Percentiles rank a stretch among this genome's conserved stretches.
phyloP scores from a whole-genome alignment of 768 basidiomycete species.

The Thelephora aurantiotincta region DNA sequence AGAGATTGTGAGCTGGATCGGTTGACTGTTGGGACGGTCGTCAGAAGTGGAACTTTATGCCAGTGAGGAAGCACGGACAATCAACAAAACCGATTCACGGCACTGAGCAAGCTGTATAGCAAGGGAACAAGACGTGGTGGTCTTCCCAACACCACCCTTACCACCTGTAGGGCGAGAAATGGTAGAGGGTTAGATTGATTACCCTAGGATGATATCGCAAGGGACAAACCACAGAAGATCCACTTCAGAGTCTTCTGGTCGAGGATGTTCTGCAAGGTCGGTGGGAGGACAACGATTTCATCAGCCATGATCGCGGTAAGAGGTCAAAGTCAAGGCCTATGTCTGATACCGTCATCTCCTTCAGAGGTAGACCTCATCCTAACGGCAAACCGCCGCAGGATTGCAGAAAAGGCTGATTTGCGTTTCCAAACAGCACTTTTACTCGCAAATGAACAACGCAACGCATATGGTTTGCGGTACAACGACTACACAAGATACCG shows the following conservation, averaged over 20 bases:
- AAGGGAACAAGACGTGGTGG: conserved; percentile 92
- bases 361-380: conserved; percentile 22
- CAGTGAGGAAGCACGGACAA: conserved; percentile 40
- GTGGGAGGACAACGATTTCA: conserved; percentile 40
- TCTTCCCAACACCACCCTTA: conserved; percentile 99
- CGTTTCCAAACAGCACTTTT: conserved; percentile 46
- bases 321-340: conserved; percentile 5
- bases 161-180: conserved; percentile 44
- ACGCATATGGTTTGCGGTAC: conserved; percentile 81
- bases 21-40: conserved; percentile 52
- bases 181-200: background rate
- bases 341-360: conserved; percentile 17
- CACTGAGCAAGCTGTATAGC: conserved; percentile 89
- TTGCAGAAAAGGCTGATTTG: background rate
- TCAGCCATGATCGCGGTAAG: conserved; percentile 29
- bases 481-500: conserved; percentile 80
- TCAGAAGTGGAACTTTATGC: background rate
- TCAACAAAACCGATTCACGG: conserved; percentile 92
- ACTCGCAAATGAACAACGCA: conserved; percentile 79
- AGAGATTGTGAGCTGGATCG: conserved; percentile 98
- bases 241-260: conserved; percentile 91
- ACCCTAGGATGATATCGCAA: background rate
- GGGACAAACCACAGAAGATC: conserved; percentile 89
- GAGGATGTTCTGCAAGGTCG: conserved; percentile 88
- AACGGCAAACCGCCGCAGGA: background rate